phyloP scores from a whole-genome alignment of 345 rosid genomes.

The Eucalyptus rudis region DNA sequence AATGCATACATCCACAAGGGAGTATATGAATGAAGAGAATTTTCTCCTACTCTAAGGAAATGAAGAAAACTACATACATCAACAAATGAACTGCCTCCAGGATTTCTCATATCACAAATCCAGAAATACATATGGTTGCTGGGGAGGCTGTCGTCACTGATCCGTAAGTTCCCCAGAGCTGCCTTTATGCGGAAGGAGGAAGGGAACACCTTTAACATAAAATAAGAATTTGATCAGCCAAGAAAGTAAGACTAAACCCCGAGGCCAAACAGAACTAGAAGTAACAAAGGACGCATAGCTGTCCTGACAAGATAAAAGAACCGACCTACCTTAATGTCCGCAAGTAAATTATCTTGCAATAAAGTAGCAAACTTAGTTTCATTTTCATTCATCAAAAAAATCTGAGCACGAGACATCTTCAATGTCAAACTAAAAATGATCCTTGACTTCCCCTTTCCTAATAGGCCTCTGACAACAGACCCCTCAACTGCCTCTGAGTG shows the following conservation, averaged over 20 bases:
- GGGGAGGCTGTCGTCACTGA: constrained; percentile 95
- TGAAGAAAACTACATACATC: constrained; percentile 36
- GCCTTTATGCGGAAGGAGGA: constrained; percentile 87
- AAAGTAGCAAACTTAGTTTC: constrained; percentile 80
- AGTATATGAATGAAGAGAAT: not conserved
- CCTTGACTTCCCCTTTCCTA: constrained; percentile 93
- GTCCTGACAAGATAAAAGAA: not conserved
- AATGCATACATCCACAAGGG: not conserved
- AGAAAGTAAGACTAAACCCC: not conserved
- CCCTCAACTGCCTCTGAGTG: constrained; percentile 17
- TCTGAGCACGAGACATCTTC: constrained; percentile 88
- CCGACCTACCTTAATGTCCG: constrained; percentile 70
- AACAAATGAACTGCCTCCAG: constrained; percentile 93
- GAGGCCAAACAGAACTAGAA: not conserved
- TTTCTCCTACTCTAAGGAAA: not conserved
- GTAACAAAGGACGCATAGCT: not conserved
- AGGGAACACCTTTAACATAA: constrained; percentile 69
- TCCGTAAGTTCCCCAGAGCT: constrained; percentile 80
- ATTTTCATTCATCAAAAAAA: constrained; percentile 84
- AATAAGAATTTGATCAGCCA: not conserved
- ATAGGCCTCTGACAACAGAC: constrained; percentile 68
- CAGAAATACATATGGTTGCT: constrained; percentile 72
- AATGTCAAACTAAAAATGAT: constrained; percentile 63
- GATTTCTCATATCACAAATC: constrained; percentile 99
- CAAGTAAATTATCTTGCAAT: constrained; percentile 78